Base-by-base conservation (phyloP, 2,329 filamentous ascomycete genomes). In the Aspergillus sp. region DNA sequence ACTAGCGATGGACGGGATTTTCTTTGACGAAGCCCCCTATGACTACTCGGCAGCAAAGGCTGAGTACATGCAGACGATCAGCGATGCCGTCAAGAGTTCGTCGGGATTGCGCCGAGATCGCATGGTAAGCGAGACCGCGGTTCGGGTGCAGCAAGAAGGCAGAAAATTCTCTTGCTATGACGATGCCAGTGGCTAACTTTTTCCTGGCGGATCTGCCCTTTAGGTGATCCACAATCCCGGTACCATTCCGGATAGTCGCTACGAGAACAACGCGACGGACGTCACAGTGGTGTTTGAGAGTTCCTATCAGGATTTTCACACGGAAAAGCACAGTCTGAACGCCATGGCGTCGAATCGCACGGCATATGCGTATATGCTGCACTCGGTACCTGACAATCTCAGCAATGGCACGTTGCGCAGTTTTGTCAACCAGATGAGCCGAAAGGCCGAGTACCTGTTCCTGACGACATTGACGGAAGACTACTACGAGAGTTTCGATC, bases 21-120 rank as follows among this genome's bases (percentile, higher is more conserved):
- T 78, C 67, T 75, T 78, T 60, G 77, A 79, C 57, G 75, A 78
- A 57, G 68, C 70, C 5, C 65, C 73, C 1, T 61, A 60, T 19
- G 59, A 63, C 11, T 70, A 70, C 54, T 62, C 70, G 5, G 48
- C 60, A 1, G 55, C 44, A 8, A 56, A 57, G 23, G 64, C 65
- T 30, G 60, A 60, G 1, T 73, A 72, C 48, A 57, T 71, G 63
- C 57, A 64, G 15, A 47, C 52, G 2, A 54, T 68, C 5, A 66
- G 64, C 6, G 13, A 39, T 5, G 59, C 58, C 4, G 69, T 65
- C 27, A 71, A 67, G 21, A 55, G 50, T 42, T 58, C 54, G 2
- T 19, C 55, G 10, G 62, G 62, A 8, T 6, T 64, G 1, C 19
- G 36, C 19, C 36, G 30, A 17, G 55, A 59, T 11, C 58, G 50